These are phyloP conservation scores for Oldenlandia corymbosa DNA, from an alignment of 257 asterid species.

Conservation along the genomic window DNA sequence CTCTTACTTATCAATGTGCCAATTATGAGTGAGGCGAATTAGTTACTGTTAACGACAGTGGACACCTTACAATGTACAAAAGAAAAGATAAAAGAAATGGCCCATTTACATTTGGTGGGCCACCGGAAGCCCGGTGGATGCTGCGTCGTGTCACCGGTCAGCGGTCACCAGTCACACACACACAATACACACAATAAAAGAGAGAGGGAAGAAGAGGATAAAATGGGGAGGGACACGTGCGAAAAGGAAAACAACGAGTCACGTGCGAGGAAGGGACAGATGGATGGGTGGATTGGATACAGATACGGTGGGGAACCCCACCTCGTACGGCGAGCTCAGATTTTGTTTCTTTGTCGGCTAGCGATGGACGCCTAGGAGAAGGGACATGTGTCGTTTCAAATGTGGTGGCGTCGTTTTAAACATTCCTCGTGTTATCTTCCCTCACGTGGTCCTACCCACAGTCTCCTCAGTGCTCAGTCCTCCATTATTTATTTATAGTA, in stretches of 20 bases:
- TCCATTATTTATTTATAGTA: too few species aligned
- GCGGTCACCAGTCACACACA: not conserved
- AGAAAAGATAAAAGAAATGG: not conserved
- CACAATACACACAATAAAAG: too few species aligned
- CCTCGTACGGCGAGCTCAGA: slow-evolving; percentile 15
- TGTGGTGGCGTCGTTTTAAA: slow-evolving; percentile 12
- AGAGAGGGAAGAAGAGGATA: not conserved
- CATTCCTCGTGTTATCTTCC: slow-evolving; percentile 17
- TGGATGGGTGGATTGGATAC: too few species aligned
- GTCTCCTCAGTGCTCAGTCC: too few species aligned
- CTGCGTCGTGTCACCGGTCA: slow-evolving; percentile 8
- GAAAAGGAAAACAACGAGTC: too few species aligned
- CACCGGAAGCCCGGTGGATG: slow-evolving; percentile 3
- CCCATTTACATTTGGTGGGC: not conserved
- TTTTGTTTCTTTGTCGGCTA: slow-evolving; percentile 11
- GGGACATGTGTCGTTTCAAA: slow-evolving; percentile 2
- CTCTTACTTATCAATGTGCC: too few species aligned
- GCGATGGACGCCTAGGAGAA: not conserved
- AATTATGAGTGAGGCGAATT: too few species aligned
- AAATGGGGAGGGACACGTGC: slow-evolving; percentile 13
- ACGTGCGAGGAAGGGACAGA: too few species aligned
- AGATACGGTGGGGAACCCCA: not conserved
- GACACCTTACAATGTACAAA: not conserved
- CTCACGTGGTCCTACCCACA: too few species aligned
- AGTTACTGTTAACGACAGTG: too few species aligned